Conservation (phyloP, 495 filamentous ascomycete species). For the Penicillium diatomitis region DNA sequence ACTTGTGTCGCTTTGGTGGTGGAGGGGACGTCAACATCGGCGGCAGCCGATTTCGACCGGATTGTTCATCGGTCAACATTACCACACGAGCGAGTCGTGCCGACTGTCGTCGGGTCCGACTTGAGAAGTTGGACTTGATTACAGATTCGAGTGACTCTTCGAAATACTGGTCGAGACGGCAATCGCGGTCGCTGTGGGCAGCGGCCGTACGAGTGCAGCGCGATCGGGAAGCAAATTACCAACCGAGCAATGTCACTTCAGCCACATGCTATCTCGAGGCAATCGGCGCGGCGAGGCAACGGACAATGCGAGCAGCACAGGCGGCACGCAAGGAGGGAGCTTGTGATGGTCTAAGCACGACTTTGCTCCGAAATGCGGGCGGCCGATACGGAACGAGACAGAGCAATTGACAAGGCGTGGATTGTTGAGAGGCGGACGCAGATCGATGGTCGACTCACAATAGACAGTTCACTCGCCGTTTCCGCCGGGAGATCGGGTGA, state of each 20-base stretch:
- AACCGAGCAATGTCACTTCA: constrained; percentile 1
- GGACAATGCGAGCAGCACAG: constrained; percentile 3
- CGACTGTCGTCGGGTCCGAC: no score
- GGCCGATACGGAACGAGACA: background rate
- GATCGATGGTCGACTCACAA: no score
- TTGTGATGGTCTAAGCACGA: background rate
- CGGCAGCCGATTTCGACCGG: constrained; percentile 8
- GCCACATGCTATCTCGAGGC: background rate
- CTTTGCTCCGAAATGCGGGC: background rate
- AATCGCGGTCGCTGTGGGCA: constrained; percentile 1
- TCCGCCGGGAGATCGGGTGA: no score
- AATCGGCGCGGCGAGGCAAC: background rate
- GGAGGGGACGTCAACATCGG: constrained; percentile 17
- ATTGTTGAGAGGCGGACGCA: no score
- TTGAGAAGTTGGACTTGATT: no score
- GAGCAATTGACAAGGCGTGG: no score
- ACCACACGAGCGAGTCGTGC: no score
- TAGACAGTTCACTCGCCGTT: no score
- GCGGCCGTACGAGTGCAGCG: constrained; percentile 2
- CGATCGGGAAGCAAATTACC: background rate
- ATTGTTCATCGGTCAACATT: constrained; percentile 7
- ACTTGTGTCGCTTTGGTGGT: constrained; percentile 21
- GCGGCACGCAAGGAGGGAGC: constrained; percentile 1
- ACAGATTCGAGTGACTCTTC: no score
- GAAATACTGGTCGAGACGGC: background rate